Evolutionary conservation across 345 rosid genomes (phyloP).

Genomic region (Eucalyptus brandiana): DNA sequence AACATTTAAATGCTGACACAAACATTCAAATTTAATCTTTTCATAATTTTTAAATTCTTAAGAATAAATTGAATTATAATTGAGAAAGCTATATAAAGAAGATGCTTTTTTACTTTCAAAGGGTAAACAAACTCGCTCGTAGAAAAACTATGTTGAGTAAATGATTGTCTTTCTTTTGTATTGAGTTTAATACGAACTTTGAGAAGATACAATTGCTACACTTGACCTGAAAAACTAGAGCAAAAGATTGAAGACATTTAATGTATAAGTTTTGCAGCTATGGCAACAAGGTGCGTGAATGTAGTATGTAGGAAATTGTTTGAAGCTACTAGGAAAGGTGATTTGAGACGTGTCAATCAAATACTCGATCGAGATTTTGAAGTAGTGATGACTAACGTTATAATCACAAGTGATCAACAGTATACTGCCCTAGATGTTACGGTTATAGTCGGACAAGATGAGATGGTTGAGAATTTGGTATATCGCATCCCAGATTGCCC

Average conservation of each 20-base stretch:
- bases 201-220: not conserved
- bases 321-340: accelerated
- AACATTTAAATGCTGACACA: not conserved
- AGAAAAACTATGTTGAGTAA: not conserved
- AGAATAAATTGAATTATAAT: not conserved
- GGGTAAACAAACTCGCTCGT: not conserved
- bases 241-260: not conserved
- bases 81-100: not conserved
- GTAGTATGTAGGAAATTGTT: accelerated
- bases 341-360: not conserved
- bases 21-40: not conserved
- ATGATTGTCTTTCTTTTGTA: not conserved
- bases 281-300: too few species aligned
- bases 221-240: not conserved
- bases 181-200: not conserved
- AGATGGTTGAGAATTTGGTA: not conserved
- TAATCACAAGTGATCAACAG: not conserved
- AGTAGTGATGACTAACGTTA: not conserved
- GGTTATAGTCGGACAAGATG: not conserved
- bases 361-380: not conserved
- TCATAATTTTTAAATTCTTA: not conserved
- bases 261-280: not conserved
- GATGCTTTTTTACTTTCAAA: not conserved
- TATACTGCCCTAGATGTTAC: not conserved
- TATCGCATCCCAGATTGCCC: not conserved